Conservation (phyloP, 176 grass and related monocot species). For the Sorghum bicolor region Sorghum_bicolor_NCBIv3 NC_012872.2:62215501-62216000, state of each 20-base stretch:
- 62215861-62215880: conserved; percentile 54
- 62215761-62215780: conserved; percentile 29
- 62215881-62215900: conserved; percentile 34
- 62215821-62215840: background rate
- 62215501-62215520: conserved; percentile 2
- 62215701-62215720: conserved; percentile 64
- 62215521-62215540: background rate
- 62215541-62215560: background rate
- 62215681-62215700: conserved; percentile 46
- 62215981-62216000: background rate
- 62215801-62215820: conserved; percentile 24
- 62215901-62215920: conserved; percentile 29
- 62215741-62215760: conserved; percentile 48
- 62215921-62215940: conserved; percentile 23
- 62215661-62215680: background rate
- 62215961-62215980: background rate
- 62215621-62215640: background rate
- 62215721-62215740: conserved; percentile 45
- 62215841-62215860: conserved; percentile 3
- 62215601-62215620: background rate
- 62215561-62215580: background rate
- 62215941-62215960: conserved; percentile 1
- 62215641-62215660: conserved; percentile 18
- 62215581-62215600: background rate
- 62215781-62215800: conserved; percentile 42